Evolutionary conservation across 805 yeast genomes (phyloP).

Genomic region (Metschnikowia anglica): DNA sequence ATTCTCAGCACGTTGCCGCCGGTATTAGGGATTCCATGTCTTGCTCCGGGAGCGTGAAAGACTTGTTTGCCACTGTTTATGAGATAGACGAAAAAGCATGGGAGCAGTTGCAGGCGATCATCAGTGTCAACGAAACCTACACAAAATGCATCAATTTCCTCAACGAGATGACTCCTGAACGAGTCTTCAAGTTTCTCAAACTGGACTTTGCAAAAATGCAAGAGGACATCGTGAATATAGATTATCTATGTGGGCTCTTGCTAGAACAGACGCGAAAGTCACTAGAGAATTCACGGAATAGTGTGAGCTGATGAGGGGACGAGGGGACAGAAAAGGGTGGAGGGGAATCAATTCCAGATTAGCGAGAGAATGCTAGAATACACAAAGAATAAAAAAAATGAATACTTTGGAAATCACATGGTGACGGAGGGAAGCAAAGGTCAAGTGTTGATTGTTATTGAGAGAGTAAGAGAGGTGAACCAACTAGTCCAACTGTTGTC

Average conservation of each 20-base stretch:
- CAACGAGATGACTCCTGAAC: slow-evolving; percentile 9
- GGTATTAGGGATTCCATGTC: neutral
- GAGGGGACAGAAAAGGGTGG: neutral
- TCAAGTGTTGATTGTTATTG: too few relatives aligned
- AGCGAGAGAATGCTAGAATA: too few relatives aligned
- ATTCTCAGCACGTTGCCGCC: neutral
- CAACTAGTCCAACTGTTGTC: too few relatives aligned
- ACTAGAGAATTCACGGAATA: neutral
- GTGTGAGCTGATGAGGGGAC: neutral
- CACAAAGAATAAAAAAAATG: too few relatives aligned
- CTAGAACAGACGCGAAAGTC: slow-evolving; percentile 4
- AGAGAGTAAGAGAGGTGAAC: too few relatives aligned
- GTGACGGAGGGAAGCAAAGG: too few relatives aligned
- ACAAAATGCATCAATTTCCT: slow-evolving; percentile 9
- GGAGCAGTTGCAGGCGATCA: neutral
- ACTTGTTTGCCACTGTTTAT: slow-evolving; percentile 3
- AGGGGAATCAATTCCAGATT: too few relatives aligned
- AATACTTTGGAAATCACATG: too few relatives aligned
- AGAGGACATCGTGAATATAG: slow-evolving; percentile 4
- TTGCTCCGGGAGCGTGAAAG: neutral
- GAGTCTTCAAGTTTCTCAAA: slow-evolving; percentile 9
- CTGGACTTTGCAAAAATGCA: slow-evolving; percentile 11
- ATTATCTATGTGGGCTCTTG: slow-evolving; percentile 7
- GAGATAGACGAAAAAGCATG: neutral
- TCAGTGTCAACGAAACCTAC: slow-evolving; percentile 2